Conservation (phyloP, 257 asterid genomes). For the Fraxinus pennsylvanica region DNA sequence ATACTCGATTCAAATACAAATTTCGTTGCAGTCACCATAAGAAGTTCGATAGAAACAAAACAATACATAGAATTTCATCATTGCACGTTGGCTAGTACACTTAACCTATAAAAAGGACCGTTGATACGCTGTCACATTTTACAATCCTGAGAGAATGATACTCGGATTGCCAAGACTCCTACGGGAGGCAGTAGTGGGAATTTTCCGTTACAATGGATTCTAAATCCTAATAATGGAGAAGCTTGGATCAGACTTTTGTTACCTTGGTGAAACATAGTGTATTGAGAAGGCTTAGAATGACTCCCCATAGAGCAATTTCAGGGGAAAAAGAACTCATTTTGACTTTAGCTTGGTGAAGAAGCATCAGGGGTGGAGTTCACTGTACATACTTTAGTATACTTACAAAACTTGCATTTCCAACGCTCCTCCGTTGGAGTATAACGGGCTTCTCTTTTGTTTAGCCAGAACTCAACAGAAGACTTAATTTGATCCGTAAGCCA, state of each 20-base stretch:
- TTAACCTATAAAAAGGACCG: not conserved
- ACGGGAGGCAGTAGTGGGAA: not conserved
- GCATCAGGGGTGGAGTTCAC: not conserved
- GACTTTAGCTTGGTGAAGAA: constrained; percentile 30
- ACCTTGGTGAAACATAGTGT: not conserved
- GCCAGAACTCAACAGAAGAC: constrained; percentile 75
- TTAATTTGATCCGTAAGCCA: constrained; percentile 66
- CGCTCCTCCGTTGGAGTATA: constrained; percentile 70
- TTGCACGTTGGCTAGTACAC: not conserved
- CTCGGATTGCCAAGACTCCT: too few relatives aligned
- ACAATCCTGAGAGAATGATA: too few relatives aligned
- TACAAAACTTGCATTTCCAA: constrained; percentile 82
- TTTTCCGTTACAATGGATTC: not conserved
- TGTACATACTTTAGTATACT: constrained; percentile 57
- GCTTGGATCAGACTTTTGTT: not conserved
- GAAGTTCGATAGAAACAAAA: too few relatives aligned
- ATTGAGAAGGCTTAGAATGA: not conserved
- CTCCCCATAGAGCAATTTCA: not conserved
- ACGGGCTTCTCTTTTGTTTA: constrained; percentile 63
- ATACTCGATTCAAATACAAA: too few relatives aligned
- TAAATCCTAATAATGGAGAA: too few relatives aligned
- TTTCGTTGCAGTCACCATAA: not conserved
- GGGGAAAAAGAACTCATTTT: constrained; percentile 20
- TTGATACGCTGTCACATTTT: too few relatives aligned
- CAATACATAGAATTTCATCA: not conserved